Evolutionary conservation across 805 yeast species (phyloP).

Genomic region (Candida maris): DNA sequence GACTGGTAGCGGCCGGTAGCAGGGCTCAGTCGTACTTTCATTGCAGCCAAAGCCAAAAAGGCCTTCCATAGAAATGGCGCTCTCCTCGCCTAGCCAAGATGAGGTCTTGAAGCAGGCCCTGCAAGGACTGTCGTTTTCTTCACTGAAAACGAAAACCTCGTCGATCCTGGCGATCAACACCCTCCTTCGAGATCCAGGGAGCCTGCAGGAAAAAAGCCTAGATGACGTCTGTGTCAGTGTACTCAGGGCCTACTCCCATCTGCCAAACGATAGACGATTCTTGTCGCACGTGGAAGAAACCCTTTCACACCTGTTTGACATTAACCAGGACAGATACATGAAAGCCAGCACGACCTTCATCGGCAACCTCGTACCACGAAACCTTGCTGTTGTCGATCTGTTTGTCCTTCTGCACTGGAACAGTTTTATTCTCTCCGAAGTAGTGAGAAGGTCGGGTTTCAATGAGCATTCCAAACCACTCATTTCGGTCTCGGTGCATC

Average conservation of each 20-base stretch:
- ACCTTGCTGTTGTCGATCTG: conserved; percentile 53
- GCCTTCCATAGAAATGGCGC: no score
- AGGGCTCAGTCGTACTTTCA: no score
- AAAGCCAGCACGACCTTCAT: conserved; percentile 39
- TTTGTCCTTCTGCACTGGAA: conserved; percentile 59
- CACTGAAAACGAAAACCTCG: conserved; percentile 34
- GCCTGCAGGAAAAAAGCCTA: conserved; percentile 20
- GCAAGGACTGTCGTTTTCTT: conserved; percentile 28
- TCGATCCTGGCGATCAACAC: conserved; percentile 31
- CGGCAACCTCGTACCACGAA: conserved; percentile 27
- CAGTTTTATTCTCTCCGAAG: conserved; percentile 33
- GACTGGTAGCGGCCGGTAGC: no score
- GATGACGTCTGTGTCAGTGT: conserved; percentile 33
- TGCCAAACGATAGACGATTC: conserved; percentile 48
- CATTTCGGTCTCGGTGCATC: conserved; percentile 32
- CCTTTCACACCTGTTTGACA: conserved; percentile 35
- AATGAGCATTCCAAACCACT: conserved; percentile 18
- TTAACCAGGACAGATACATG: conserved; percentile 27
- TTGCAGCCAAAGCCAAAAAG: no score
- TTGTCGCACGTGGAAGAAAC: conserved; percentile 39
- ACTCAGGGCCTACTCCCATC: conserved; percentile 44
- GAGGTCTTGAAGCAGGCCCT: conserved; percentile 15
- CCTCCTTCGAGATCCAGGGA: conserved; percentile 23
- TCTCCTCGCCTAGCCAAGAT: neutral
- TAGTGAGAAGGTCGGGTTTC: conserved; percentile 24